Conservation (phyloP, 306 rosid genomes). For the Lablab purpureus region DNA sequence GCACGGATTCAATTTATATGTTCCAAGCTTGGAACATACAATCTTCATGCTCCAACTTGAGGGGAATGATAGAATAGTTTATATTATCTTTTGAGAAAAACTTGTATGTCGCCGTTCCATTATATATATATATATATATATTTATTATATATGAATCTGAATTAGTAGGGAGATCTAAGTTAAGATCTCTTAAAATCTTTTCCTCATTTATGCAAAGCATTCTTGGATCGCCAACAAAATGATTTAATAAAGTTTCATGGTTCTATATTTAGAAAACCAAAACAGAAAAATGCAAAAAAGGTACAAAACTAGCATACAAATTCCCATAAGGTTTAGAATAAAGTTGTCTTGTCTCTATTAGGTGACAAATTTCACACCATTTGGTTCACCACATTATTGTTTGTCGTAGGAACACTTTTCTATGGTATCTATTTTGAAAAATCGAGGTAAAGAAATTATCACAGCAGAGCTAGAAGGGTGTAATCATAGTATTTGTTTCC, state of each 20-base stretch:
- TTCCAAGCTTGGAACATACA: too few relatives aligned
- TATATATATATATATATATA: too few relatives aligned
- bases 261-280: slow-evolving; percentile 18
- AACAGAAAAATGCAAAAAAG: slow-evolving; percentile 26
- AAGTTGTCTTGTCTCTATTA: slow-evolving; percentile 22
- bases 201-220: neutral
- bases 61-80: too few relatives aligned
- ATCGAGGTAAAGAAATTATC: neutral
- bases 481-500: slow-evolving; percentile 1
- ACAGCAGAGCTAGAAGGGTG: neutral
- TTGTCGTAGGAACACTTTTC: slow-evolving; percentile 25
- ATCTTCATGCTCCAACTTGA: too few relatives aligned
- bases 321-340: slow-evolving; percentile 18
- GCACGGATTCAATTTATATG: too few relatives aligned
- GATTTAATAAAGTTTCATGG: neutral
- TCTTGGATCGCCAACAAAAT: neutral
- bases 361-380: slow-evolving; percentile 20
- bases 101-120: too few relatives aligned
- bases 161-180: too few relatives aligned
- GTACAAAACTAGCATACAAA: slow-evolving; percentile 19
- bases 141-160: too few relatives aligned
- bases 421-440: slow-evolving; percentile 18
- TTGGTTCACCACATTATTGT: slow-evolving; percentile 6
- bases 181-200: too few relatives aligned
- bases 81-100: too few relatives aligned